Conservation (phyloP, 495 filamentous ascomycete species). For the Coniosporium apollinis region DNA sequence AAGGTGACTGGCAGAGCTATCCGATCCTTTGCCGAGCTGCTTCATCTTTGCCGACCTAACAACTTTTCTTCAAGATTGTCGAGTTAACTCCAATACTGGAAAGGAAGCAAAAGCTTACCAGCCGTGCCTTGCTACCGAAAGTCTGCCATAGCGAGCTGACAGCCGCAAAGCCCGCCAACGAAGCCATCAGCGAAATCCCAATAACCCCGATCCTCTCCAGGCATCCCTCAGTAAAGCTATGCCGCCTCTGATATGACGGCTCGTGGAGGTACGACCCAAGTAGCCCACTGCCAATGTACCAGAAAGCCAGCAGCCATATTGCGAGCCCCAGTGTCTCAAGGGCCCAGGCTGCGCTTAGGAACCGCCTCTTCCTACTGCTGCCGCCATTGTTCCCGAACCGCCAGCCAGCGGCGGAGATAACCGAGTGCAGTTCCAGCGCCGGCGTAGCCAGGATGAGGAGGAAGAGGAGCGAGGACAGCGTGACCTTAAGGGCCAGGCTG, state of each 20-base stretch:
- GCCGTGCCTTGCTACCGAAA: slow-evolving; percentile 43
- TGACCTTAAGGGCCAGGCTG: slow-evolving; percentile 41
- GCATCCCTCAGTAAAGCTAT: slow-evolving; percentile 50
- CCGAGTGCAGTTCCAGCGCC: slow-evolving; percentile 49
- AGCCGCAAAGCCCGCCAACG: slow-evolving; percentile 66
- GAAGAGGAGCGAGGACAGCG: slow-evolving; percentile 45
- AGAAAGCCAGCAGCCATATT: slow-evolving; percentile 51
- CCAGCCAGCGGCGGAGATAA: slow-evolving; percentile 43
- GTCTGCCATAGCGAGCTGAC: slow-evolving; percentile 69
- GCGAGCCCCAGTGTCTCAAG: slow-evolving; percentile 39
- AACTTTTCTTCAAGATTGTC: too few species aligned
- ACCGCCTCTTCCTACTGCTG: slow-evolving; percentile 27
- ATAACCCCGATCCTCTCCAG: slow-evolving; percentile 65
- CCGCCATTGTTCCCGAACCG: slow-evolving; percentile 31
- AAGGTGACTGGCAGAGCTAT: too few species aligned
- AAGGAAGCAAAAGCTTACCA: too few species aligned
- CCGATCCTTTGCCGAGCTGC: too few species aligned
- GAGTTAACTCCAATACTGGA: too few species aligned
- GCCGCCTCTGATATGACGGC: slow-evolving; percentile 13
- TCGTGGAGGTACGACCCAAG: slow-evolving; percentile 31
- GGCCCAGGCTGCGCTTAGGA: slow-evolving; percentile 41
- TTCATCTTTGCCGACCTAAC: too few species aligned
- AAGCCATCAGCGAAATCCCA: slow-evolving; percentile 66
- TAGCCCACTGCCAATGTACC: slow-evolving; percentile 52
- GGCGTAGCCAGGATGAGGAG: slow-evolving; percentile 53